Percentiles rank a stretch among this genome's conserved stretches.
phyloP scores from a whole-genome alignment of 257 asterid species.

The Solanum medicagineum region DNA sequence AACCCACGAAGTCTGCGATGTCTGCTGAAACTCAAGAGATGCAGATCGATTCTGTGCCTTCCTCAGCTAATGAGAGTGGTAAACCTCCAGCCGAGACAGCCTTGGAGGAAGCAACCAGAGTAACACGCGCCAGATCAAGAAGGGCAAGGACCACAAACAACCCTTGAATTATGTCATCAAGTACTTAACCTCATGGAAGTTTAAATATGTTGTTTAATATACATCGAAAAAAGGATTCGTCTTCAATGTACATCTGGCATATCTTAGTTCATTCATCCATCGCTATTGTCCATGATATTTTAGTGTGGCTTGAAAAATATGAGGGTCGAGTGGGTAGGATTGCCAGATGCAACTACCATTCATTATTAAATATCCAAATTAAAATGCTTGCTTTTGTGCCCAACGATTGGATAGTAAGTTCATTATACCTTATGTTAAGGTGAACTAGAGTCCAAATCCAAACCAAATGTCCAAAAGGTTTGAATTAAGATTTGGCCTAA shows the following conservation, averaged over 20 bases:
- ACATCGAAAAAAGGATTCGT: neutral
- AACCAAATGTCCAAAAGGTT: too few relatives aligned
- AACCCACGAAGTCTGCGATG: conserved; percentile 13
- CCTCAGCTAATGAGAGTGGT: neutral
- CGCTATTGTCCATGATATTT: conserved; percentile 1
- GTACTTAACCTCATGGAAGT: neutral
- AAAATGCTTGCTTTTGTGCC: neutral
- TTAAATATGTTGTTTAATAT: neutral
- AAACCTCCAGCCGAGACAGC: neutral
- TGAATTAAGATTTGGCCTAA: neutral
- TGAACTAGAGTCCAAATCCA: neutral
- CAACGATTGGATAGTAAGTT: neutral
- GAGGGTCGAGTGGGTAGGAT: neutral
- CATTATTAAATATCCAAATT: neutral
- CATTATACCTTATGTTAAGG: neutral
- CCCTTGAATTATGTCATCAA: neutral
- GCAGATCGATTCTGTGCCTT: neutral
- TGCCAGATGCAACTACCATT: neutral
- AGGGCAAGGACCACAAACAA: neutral
- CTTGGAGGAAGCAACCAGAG: neutral
- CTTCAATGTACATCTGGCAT: neutral
- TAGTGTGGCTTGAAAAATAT: neutral
- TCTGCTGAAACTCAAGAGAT: neutral
- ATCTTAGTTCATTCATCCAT: neutral
- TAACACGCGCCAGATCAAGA: conserved; percentile 6